Evolutionary conservation across 139 green algal genomes (phyloP).

Genomic region (Edaphochlamys debaryana): DNA sequence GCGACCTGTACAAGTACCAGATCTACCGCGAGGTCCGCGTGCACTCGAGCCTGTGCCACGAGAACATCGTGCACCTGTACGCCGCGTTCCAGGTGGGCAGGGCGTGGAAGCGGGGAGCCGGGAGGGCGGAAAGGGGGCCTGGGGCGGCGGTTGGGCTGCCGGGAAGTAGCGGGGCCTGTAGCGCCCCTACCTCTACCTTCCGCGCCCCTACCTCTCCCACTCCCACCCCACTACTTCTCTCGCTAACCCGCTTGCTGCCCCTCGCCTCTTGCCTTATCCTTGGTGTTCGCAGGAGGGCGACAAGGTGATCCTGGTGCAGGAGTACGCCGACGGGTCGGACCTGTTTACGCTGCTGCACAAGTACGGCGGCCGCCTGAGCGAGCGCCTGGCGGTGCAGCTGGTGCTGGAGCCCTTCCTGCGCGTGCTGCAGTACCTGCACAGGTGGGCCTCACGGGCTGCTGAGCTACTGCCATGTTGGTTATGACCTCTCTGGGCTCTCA

Average conservation of each 20-base stretch:
- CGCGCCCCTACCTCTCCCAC: too few species aligned
- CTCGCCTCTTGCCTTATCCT: neutral
- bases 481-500: too few species aligned
- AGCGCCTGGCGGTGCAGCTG: slow-evolving; percentile 69
- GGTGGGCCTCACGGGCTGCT: too few species aligned
- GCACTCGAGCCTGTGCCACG: slow-evolving; percentile 60
- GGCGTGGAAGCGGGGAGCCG: too few species aligned
- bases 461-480: too few species aligned
- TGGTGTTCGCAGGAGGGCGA: slow-evolving; percentile 43
- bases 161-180: too few species aligned
- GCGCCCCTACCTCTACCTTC: too few species aligned
- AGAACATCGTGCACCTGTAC: slow-evolving; percentile 69
- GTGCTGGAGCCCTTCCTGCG: slow-evolving; percentile 71
- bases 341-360: slow-evolving; percentile 69
- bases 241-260: too few species aligned
- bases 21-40: slow-evolving; percentile 69
- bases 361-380: slow-evolving; percentile 64
- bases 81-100: slow-evolving; percentile 55
- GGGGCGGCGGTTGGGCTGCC: too few species aligned
- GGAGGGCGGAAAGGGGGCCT: too few species aligned
- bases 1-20: slow-evolving; percentile 71
- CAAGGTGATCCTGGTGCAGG: slow-evolving; percentile 61
- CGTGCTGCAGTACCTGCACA: slow-evolving; percentile 66
- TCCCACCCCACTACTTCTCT: too few species aligned
- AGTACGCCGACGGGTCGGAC: slow-evolving; percentile 68